phyloP scores from a whole-genome alignment of 2,329 filamentous ascomycete genomes.

The Cladosporium sp. region DNA sequence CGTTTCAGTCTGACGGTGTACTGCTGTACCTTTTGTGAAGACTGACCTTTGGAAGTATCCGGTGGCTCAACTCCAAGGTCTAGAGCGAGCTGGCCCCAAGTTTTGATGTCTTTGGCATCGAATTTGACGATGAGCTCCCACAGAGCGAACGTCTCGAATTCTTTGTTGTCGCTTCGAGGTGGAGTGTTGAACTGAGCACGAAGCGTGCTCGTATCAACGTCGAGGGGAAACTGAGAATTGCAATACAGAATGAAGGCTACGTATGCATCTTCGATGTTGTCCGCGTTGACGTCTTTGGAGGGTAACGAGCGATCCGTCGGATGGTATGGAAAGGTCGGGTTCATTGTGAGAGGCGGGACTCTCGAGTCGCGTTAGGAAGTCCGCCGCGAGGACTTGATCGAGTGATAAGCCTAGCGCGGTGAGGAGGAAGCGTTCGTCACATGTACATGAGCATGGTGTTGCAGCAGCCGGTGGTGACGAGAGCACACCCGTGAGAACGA shows the following conservation, averaged over 20 bases:
- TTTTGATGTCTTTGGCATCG: slow-evolving; percentile 81
- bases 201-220: slow-evolving; percentile 68
- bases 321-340: slow-evolving; percentile 10
- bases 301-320: slow-evolving; percentile 59
- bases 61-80: slow-evolving; percentile 87
- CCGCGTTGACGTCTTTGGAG: slow-evolving; percentile 64
- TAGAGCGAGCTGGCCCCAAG: slow-evolving; percentile 85
- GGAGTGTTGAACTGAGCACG: slow-evolving; percentile 75
- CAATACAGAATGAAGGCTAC: slow-evolving; percentile 85
- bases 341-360: not conserved
- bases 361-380: slow-evolving; percentile 10
- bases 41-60: slow-evolving; percentile 72
- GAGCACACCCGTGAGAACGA: not conserved
- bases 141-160: slow-evolving; percentile 74
- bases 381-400: not conserved
- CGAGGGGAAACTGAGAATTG: slow-evolving; percentile 75
- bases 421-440: not conserved
- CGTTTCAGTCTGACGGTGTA: slow-evolving; percentile 90
- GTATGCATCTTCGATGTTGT: slow-evolving; percentile 78
- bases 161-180: slow-evolving; percentile 84
- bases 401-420: not conserved
- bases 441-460: not conserved
- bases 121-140: slow-evolving; percentile 78
- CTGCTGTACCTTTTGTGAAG: slow-evolving; percentile 90
- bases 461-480: not conserved